Base-by-base conservation (phyloP, 495 filamentous ascomycete species). In the Penicillium pancosmium region DNA sequence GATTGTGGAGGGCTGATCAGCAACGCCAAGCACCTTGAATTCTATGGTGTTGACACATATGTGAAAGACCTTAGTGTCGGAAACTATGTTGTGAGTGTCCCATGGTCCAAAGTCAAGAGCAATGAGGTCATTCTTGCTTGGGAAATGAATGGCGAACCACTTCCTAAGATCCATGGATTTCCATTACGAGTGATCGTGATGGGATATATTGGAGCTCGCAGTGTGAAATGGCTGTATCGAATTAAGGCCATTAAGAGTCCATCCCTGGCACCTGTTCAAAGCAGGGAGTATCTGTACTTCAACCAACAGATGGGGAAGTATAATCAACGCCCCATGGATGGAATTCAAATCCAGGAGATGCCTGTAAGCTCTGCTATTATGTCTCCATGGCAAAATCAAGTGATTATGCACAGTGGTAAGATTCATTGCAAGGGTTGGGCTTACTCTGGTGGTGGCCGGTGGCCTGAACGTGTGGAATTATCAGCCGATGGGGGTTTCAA, bases 131-230 rank as follows among this genome's bases (percentile, higher is more conserved):
- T 90, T 54, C 78, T 89, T 4, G 85, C 84, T 1, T 89, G 82
- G 82, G 86, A 88, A 61, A 88, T 88, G 86, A 90, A 91, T 53
- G 86, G 82, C 34, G 71, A 86, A 56, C 82, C 83, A 0, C 75
- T 91, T 3, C 87, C 87, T 2, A 81, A 79, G 57, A 85, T 86
- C 59, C 86, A 89, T 56, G 87, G 87, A 5, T 85, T 73, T 19
- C 87, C 87, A 4, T 66, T 90, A 4, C 78, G 87, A 6, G 79
- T 78, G 0, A 79, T 90, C 1, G 84, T 88, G 0, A 69, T 84
- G 49, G 87, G 87, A 1, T 87, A 87, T 54, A 87, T 89, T 40
- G 75, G 71, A 7, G 73, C 70, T 19, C 66, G 68, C 1, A 70
- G 71, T 40, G 76, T 78, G 10, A 80, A 80, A 54, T 80, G 77